Evolutionary conservation across 2,329 filamentous ascomycete species (phyloP), one percentile per base, ranked within the genome.

Genomic region (Calonectria ilicicola): DNA sequence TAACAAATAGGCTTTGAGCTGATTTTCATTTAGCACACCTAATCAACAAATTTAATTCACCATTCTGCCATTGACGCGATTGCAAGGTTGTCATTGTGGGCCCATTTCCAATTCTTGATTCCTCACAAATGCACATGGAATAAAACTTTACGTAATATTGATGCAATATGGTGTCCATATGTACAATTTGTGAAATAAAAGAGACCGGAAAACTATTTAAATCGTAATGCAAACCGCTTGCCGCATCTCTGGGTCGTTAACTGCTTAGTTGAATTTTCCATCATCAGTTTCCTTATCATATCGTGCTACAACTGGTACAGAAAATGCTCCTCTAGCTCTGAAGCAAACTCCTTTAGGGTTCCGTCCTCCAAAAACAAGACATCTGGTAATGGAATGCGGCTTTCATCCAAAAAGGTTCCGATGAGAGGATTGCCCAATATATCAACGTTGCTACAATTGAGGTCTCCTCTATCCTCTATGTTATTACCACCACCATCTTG

Each of bases 251-350:
- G 23, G 5, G 1, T 14, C 10, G 29, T 51, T 23, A 2, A 3
- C 14, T 14, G 17, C 2, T 21, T 23, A 23, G 12, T 26, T 26
- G 12, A 27, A 26, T 6, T 15, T 19, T 7, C 19, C 42, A 29
- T 4, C 19, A 2, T 9, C 9, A 19, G n/a, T 46, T 21, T 15
- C 29, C 47, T 29, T 29, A 17, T 3, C 19, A 17, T 35, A 10
- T 1, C 32, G 10, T 21, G 1, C 19, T 63, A 63, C 32, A 49
- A 29, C 4, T 63, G 74, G 9, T 79, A 79, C 19, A 77, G 27
- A 60, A 79, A 77, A 23, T 77, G 78, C 14, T 81, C 79, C 40
- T 81, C 80, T 63, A 81, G 76, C 65, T 81, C 80, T 1, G 77
- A 76, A 19, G 78, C 78, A 65, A 80, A 77, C 6, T 81, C 75